These are phyloP conservation scores for Straminergon stramineum DNA, from an alignment of 225 moss, liverwort and hornwort species.

Conservation along the genomic window DNA sequence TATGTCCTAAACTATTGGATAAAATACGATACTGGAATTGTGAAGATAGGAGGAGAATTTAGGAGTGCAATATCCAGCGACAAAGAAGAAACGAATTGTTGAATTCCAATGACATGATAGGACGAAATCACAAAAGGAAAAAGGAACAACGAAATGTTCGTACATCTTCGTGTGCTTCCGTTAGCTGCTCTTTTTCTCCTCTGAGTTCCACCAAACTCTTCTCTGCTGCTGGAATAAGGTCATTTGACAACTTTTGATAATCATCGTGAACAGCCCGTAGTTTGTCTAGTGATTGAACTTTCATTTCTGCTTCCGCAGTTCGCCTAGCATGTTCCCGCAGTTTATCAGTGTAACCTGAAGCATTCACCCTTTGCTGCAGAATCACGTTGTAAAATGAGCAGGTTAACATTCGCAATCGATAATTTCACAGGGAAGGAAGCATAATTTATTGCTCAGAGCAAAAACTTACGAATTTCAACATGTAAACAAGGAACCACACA, in stretches of 20 bases:
- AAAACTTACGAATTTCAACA: not conserved
- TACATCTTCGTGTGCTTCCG: slow-evolving; percentile 79
- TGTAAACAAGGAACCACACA: not conserved
- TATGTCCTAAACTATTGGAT: not conserved
- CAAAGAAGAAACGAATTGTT: not conserved
- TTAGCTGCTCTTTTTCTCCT: slow-evolving; percentile 34
- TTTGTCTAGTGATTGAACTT: slow-evolving; percentile 66
- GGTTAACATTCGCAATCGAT: not conserved
- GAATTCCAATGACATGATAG: not conserved
- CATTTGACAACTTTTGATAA: slow-evolving; percentile 58
- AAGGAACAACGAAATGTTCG: not conserved
- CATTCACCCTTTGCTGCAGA: slow-evolving; percentile 69
- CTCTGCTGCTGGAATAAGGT: slow-evolving; percentile 68
- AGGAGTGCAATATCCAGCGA: not conserved
- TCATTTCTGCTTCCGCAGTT: slow-evolving; percentile 51
- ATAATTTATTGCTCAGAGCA: not conserved
- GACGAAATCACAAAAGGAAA: not conserved
- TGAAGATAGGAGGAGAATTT: not conserved
- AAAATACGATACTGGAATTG: not conserved
- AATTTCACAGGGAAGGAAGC: not conserved
- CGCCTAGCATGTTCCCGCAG: slow-evolving; percentile 33
- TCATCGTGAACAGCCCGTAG: slow-evolving; percentile 72
- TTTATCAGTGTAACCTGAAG: slow-evolving; percentile 34
- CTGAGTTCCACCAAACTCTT: slow-evolving; percentile 50
- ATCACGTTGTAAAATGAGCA: not conserved